Evolutionary conservation across 108 stramenopile species (phyloP).

Genomic region (Bacterosira constricta): DNA sequence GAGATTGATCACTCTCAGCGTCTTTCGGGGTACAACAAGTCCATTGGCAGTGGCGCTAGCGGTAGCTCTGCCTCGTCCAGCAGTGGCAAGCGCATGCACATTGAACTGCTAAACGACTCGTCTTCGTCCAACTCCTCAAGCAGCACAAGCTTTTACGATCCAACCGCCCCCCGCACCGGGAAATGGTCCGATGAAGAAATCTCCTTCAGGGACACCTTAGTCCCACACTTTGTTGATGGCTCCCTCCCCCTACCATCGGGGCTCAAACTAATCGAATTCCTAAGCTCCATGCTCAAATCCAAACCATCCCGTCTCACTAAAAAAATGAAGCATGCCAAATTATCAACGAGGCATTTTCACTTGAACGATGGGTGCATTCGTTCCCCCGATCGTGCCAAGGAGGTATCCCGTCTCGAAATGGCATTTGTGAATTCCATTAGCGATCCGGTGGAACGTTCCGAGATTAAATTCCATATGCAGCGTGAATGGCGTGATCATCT

Average conservation of each 20-base stretch:
- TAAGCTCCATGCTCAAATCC: conserved; percentile 75
- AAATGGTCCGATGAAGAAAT: conserved; percentile 81
- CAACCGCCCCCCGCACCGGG: conserved; percentile 52
- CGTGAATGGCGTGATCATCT: conserved; percentile 84
- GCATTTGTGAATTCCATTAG: conserved; percentile 63
- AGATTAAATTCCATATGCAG: conserved; percentile 82
- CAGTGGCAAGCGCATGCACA: not conserved
- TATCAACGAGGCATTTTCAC: conserved; percentile 65
- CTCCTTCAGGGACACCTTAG: conserved; percentile 70
- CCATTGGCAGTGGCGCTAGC: not conserved
- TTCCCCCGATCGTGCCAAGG: conserved; percentile 45
- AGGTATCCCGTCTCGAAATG: conserved; percentile 66
- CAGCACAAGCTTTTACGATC: conserved; percentile 8
- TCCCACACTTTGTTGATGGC: conserved; percentile 63
- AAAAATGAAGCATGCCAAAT: conserved; percentile 89
- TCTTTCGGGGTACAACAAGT: not conserved
- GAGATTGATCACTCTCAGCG: conserved; percentile 31
- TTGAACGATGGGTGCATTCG: conserved; percentile 42
- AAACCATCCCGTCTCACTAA: conserved; percentile 87
- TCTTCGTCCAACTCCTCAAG: no score
- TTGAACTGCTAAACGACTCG: no score
- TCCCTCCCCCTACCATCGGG: conserved; percentile 67
- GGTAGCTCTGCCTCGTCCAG: not conserved
- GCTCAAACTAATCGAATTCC: conserved; percentile 80
- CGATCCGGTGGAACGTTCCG: conserved; percentile 63